phyloP scores from a whole-genome alignment of 1,284 basidiomycete genomes.

The Ustilago vetiveriae region DNA sequence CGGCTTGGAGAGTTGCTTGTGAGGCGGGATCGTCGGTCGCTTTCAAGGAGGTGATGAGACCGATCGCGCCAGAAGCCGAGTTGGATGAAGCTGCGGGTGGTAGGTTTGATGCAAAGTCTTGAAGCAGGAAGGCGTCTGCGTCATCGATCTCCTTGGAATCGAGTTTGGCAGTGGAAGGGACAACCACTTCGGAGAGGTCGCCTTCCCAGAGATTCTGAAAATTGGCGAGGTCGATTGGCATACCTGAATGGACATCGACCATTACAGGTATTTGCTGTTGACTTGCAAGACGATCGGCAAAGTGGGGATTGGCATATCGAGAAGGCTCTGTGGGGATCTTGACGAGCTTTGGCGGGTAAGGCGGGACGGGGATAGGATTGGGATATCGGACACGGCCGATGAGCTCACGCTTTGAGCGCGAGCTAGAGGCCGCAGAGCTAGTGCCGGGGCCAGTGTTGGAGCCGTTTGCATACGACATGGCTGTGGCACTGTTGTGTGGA shows the following conservation, averaged over 20 bases:
- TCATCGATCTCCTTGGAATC: constrained; percentile 46
- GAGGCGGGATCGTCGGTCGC: constrained; percentile 31
- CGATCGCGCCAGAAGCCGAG: constrained; percentile 29
- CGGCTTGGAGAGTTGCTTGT: constrained; percentile 30
- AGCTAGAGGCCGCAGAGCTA: constrained; percentile 20
- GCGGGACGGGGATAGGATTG: constrained; percentile 66
- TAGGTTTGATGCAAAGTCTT: constrained; percentile 50
- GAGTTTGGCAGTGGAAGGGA: constrained; percentile 20
- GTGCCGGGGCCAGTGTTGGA: constrained; percentile 5
- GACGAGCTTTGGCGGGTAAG: constrained; percentile 64
- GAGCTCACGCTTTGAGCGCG: constrained; percentile 56
- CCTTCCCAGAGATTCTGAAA: constrained; percentile 62
- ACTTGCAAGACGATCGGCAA: constrained; percentile 57
- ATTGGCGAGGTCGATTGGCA: constrained; percentile 62
- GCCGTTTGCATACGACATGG: constrained; percentile 44
- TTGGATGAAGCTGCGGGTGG: constrained; percentile 23
- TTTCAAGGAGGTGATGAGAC: constrained; percentile 36
- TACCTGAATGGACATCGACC: constrained; percentile 64
- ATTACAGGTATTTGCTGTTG: constrained; percentile 58
- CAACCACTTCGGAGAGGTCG: constrained; percentile 39
- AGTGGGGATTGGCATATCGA: constrained; percentile 61
- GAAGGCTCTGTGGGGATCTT: constrained; percentile 51
- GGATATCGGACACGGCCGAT: constrained; percentile 66
- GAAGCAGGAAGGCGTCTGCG: constrained; percentile 62
- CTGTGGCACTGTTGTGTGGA: background rate